A percentile compares a stretch with the other conserved stretches of the same genome.
Conservation (phyloP, 2,329 filamentous ascomycete species). For the Exophiala mesophila region DNA sequence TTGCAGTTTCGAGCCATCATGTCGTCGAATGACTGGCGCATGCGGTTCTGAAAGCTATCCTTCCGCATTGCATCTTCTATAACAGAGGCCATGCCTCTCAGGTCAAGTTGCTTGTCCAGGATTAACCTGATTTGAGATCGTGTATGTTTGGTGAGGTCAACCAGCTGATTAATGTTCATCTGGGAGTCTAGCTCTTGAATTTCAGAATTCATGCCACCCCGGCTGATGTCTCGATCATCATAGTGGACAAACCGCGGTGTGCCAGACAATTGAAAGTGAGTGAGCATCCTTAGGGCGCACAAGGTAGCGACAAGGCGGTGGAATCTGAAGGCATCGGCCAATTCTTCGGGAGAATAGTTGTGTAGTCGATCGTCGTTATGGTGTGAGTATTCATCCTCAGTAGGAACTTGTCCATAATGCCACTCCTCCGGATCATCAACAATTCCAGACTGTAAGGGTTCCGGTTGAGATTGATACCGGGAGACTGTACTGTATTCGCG, state of each 20-base stretch:
- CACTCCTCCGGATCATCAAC: too few relatives aligned
- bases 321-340: slow-evolving; percentile 7
- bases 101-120: background rate
- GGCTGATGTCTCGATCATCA: background rate
- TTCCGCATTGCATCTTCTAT: too few relatives aligned
- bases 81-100: background rate
- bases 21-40: too few relatives aligned
- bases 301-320: slow-evolving; percentile 21
- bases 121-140: background rate
- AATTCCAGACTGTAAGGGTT: too few relatives aligned
- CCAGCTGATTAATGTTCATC: background rate
- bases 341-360: background rate
- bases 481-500: background rate
- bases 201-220: background rate
- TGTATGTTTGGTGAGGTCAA: background rate
- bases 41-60: too few relatives aligned
- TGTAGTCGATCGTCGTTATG: background rate
- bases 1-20: background rate
- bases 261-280: slow-evolving; percentile 18
- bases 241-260: background rate
- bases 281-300: slow-evolving; percentile 18
- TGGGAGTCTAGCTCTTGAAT: background rate
- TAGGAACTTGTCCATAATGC: background rate
- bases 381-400: background rate
- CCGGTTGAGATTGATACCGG: too few relatives aligned